phyloP scores from a whole-genome alignment of 768 basidiomycete species.

The Tricholoma flavovirens region DNA sequence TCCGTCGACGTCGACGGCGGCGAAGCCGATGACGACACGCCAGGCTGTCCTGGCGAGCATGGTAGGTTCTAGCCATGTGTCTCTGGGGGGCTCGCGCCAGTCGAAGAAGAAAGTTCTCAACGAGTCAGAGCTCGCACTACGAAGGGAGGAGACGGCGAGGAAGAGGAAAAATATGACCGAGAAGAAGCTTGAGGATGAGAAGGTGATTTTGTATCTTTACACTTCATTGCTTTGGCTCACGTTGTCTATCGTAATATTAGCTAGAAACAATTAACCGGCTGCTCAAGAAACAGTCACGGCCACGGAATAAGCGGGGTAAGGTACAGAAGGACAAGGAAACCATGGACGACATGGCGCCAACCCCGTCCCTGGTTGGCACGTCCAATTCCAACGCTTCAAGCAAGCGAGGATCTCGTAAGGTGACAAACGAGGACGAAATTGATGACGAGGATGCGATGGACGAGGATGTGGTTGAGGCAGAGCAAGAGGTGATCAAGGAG shows the following conservation, averaged over 20 bases:
- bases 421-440: conserved; percentile 31
- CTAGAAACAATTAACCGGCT: conserved; percentile 86
- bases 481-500: conserved; percentile 24
- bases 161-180: conserved; percentile 78
- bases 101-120: conserved; percentile 19
- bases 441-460: conserved; percentile 35
- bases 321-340: conserved; percentile 31
- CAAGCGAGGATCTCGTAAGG: conserved; percentile 4
- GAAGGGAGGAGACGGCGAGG: conserved; percentile 74
- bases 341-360: conserved; percentile 18
- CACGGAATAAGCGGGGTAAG: conserved; percentile 53
- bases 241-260: conserved; percentile 27
- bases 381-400: conserved; percentile 16
- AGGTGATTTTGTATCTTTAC: conserved; percentile 36
- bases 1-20: conserved; percentile 22
- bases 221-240: too few species aligned
- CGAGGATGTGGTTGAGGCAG: conserved; percentile 30
- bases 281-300: conserved; percentile 76
- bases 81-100: conserved; percentile 32
- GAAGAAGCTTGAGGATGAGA: conserved; percentile 83
- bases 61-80: conserved; percentile 63
- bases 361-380: conserved; percentile 18
- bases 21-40: conserved; percentile 46
- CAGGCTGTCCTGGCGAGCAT: conserved; percentile 71
- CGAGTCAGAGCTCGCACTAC: conserved; percentile 23